Evolutionary conservation across 176 grass and related monocot genomes (phyloP), one percentile per base, ranked within the genome.

Genomic region (Oryza officinalis): DNA sequence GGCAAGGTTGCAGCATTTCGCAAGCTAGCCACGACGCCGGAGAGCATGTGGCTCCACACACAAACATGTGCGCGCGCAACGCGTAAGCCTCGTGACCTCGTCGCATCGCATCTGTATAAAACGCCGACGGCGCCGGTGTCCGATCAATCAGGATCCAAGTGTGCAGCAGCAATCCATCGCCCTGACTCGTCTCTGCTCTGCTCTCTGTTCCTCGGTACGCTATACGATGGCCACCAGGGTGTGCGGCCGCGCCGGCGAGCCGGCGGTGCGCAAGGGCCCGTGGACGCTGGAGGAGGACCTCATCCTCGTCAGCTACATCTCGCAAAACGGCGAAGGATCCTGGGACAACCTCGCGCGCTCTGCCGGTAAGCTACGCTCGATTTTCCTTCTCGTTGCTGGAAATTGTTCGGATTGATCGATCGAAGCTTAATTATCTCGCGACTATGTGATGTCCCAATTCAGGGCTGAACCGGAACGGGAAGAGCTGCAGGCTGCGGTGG

Each of bases 401-500:
- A 4, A 4, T 50, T 75, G 23, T 32, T 15, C 27, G 14, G 8
- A 18, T 22, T 35, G 41, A 43, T 60, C 43, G 25, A 46, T 67
- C 6, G 18, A 72, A 15, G 27, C 35, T 71, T 57, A 57, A 57
- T 9, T n/a, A 3, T 1, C 52, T 57, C 52, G 50, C 50, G 52
- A 9, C 20, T 9, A 6, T 57, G 43, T 45, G 66, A 17, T 64
- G 75, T 69, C 23, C 22, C 9, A 2, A 27, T 45, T 33, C 75
- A 92, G 90, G 90, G 1, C 75, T 92, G 82, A 92, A 89, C 68
- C 73, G 90, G 10, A 89, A 80, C 32, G 90, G 90, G 27, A 92
- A 92, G 87, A 92, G 90, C 80, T 92, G 90, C 90, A 79, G 90
- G 82, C 90, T 92, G 81, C 81, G 90, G 75, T 92, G 90, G 90